Evolutionary conservation across 2,329 filamentous ascomycete species (phyloP), one percentile per base, ranked within the genome.

Genomic region (Xylaria sp.): DNA sequence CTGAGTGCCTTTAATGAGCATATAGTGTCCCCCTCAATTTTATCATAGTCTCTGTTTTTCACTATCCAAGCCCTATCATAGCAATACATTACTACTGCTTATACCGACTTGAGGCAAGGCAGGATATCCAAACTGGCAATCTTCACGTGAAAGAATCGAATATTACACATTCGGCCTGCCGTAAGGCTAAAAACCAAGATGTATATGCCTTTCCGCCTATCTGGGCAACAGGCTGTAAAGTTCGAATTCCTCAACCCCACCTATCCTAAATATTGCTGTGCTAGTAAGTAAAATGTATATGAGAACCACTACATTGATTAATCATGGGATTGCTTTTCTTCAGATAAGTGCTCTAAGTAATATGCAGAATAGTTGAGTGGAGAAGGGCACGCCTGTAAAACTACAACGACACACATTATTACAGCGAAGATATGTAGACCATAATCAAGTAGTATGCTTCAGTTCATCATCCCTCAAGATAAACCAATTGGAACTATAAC

Each of bases 341-440:
- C n/a, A n/a, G n/a, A n/a, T 33, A 33, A 51, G 2, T 3, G 27
- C 5, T n/a, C 49, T 20, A 53, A 22, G 31, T 38, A 33, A 36
- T 11, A 38, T 53, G 17, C 17, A 25, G 50, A 38, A 53, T 36
- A 53, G 50, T 6, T 36, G 50, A 31, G 38, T 53, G 50, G 50
- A 53, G 31, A 9, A 53, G 38, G 13, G 50, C 50, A 53, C 50
- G 31, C 31, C 20, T 53, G 17, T 31, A 53, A 36, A 53, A 53
- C 50, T 53, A 31, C 20, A 53, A 53, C 50, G 50, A 53, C 31
- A 38, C 50, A 53, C 31, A 53, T 38, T 53, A 53, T 31, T 53
- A 31, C 20, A 38, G 31, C 6, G 50, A 29, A 15, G 7, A 53
- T 9, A 53, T 25, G 25, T 38, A 53, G 17, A 53, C 7, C 50